Percentiles rank a stretch among this genome's conserved stretches.
phyloP scores from a whole-genome alignment of 306 rosid genomes.

The Rosa multiflora region DNA sequence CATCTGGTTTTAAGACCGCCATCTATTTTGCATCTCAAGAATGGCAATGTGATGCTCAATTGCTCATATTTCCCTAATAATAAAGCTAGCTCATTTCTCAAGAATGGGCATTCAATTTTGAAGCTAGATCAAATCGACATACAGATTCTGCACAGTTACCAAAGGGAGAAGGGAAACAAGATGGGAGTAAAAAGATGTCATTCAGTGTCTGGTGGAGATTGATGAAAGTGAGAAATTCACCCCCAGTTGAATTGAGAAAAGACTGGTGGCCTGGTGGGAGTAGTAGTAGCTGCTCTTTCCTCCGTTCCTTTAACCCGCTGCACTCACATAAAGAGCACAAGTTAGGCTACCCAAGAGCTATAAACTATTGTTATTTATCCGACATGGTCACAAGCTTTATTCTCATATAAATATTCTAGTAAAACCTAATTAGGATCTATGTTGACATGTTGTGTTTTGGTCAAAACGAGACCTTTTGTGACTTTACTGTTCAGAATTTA shows the following conservation, averaged over 20 bases:
- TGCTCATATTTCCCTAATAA: neutral
- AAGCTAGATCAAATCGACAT: neutral
- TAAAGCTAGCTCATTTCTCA: neutral
- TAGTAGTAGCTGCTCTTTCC: neutral
- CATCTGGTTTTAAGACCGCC: no score
- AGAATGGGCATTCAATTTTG: neutral
- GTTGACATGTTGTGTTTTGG: no score
- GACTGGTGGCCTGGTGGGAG: neutral
- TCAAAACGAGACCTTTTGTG: no score
- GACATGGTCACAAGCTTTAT: neutral
- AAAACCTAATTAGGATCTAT: neutral
- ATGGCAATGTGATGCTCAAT: neutral
- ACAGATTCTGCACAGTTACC: constrained; percentile 5
- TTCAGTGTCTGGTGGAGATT: neutral
- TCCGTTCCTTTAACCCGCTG: neutral
- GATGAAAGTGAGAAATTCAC: neutral
- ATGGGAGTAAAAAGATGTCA: neutral
- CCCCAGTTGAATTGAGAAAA: constrained; percentile 4
- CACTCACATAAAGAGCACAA: neutral
- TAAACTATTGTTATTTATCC: neutral
- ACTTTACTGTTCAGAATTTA: no score
- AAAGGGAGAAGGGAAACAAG: neutral
- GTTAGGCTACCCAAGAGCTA: neutral
- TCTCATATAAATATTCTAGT: no score
- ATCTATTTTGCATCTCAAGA: neutral